Evolutionary conservation across 768 basidiomycete genomes (phyloP), one percentile per base, ranked within the genome.

Genomic region (Botryobasidium botryosum): DNA sequence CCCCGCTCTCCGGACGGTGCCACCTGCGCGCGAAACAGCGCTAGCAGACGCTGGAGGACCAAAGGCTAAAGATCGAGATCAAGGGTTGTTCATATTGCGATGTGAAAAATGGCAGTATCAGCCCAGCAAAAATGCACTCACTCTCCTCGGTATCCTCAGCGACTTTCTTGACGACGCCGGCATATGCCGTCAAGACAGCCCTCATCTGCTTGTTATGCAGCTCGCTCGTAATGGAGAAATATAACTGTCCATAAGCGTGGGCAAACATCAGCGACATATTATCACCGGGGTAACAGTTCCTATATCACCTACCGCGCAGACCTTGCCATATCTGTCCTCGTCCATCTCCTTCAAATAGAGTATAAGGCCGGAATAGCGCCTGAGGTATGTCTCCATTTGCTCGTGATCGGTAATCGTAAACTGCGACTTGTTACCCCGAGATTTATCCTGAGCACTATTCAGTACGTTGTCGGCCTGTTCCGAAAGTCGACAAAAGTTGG

Each of bases 271-370:
- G 13, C 20, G 5, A 6, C 10, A 15, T 33, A 33, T 10, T 33
- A n/a, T n/a, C 10, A n/a, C 32, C n/a, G 32, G 32, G 10, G 10
- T 10, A 4, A 7, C 3, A 29, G 10, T n/a, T 10, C 32, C 28
- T 32, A 36, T 15, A 18, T 13, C 7, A 68, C 81, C 46, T 55
- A 92, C 92, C 31, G 80, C 86, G 56, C 90, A 96, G 25, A 96
- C 63, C 56, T 83, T 86, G 35, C 77, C 80, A 58, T 96, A 97
- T 20, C 82, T 62, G 44, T 62, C 64, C 58, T 94, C 86, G 49
- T 94, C 90, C 84, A 96, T 92, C 65, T 97, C 92, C 58, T 87
- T 91, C 46, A 96, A 62, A 57, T 92, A 97, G 15, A 96, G 66
- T 61, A 97, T 74, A 43, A 97, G 60, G 1, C 91, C 91, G 25